Evolutionary conservation across 2,329 filamentous ascomycete species (phyloP).

Genomic region (Lizonia empirigonia): DNA sequence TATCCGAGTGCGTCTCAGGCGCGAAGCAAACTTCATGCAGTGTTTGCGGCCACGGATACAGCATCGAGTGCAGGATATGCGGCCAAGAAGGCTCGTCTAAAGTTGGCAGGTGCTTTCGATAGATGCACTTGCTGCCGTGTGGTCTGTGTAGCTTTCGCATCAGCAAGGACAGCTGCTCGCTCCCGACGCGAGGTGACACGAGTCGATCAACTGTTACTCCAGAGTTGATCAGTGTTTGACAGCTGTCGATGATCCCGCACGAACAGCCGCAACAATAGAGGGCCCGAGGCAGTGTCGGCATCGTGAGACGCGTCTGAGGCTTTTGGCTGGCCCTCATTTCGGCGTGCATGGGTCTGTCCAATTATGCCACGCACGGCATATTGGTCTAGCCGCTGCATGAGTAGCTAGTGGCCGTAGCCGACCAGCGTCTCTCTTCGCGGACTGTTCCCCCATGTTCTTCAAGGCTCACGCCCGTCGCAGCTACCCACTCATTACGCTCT

Average conservation of each 20-base stretch:
- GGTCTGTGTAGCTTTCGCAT: conserved; percentile 17
- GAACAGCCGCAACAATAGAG: conserved; percentile 15
- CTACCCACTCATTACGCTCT: conserved; percentile 47
- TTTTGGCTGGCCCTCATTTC: conserved; percentile 39
- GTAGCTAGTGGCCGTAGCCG: conserved; percentile 17
- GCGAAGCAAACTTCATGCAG: conserved; percentile 7
- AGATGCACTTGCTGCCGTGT: conserved; percentile 6
- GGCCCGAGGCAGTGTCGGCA: conserved; percentile 7
- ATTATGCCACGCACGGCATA: conserved; percentile 21
- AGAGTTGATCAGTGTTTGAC: neutral
- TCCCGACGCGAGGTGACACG: conserved; percentile 14
- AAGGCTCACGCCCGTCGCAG: conserved; percentile 40
- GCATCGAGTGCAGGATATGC: neutral
- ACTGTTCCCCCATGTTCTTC: conserved; percentile 36
- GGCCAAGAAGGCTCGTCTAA: conserved; percentile 1
- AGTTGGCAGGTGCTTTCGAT: conserved; percentile 11
- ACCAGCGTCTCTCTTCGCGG: conserved; percentile 18
- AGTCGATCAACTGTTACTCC: conserved; percentile 1
- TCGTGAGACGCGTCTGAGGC: conserved; percentile 23
- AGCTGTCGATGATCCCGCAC: conserved; percentile 8
- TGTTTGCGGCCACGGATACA: conserved; percentile 1
- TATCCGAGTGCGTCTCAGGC: conserved; percentile 5
- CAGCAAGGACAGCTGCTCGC: conserved; percentile 20
- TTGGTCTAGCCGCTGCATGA: conserved; percentile 27
- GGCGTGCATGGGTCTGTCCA: conserved; percentile 27